Percentiles rank a stretch among this genome's conserved stretches.
phyloP scores from a whole-genome alignment of 306 rosid genomes.

The Prinsepia uniflora region DNA sequence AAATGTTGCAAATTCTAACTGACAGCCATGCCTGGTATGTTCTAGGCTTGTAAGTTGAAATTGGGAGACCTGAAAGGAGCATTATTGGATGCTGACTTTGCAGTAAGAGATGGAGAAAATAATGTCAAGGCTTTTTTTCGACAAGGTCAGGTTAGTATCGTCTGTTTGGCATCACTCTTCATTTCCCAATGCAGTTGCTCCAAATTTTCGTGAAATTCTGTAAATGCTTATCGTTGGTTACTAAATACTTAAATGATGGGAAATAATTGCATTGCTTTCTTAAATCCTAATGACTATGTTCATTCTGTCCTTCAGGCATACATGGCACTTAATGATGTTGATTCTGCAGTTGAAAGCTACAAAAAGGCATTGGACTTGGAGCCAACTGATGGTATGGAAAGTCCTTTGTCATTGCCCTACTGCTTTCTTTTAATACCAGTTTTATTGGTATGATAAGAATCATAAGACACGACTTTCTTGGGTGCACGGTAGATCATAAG shows the following conservation, averaged over 20 bases:
- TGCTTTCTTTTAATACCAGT: neutral
- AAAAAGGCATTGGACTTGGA: conserved; percentile 70
- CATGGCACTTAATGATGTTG: conserved; percentile 79
- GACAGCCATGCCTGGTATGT: conserved; percentile 1
- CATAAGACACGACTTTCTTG: neutral
- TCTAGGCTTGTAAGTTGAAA: conserved; percentile 88
- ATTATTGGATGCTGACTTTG: conserved; percentile 82
- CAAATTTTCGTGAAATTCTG: neutral
- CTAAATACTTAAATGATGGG: conserved; percentile 10
- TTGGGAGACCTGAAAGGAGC: conserved; percentile 90
- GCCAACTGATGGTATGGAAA: conserved; percentile 69
- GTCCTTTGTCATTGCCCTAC: neutral
- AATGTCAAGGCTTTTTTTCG: conserved; percentile 95
- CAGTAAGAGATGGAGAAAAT: conserved; percentile 82
- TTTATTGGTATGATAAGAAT: neutral
- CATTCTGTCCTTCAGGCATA: conserved; percentile 50
- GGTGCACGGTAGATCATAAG: neutral
- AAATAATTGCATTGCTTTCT: conserved; percentile 8
- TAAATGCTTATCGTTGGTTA: neutral
- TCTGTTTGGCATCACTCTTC: conserved; percentile 10
- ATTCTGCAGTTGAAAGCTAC: conserved; percentile 83
- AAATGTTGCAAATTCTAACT: neutral
- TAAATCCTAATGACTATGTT: conserved; percentile 21
- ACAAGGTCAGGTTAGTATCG: conserved; percentile 86
- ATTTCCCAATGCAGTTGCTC: neutral